phyloP scores from a whole-genome alignment of 2,329 filamentous ascomycete genomes.

The Penicillium palitans region DNA sequence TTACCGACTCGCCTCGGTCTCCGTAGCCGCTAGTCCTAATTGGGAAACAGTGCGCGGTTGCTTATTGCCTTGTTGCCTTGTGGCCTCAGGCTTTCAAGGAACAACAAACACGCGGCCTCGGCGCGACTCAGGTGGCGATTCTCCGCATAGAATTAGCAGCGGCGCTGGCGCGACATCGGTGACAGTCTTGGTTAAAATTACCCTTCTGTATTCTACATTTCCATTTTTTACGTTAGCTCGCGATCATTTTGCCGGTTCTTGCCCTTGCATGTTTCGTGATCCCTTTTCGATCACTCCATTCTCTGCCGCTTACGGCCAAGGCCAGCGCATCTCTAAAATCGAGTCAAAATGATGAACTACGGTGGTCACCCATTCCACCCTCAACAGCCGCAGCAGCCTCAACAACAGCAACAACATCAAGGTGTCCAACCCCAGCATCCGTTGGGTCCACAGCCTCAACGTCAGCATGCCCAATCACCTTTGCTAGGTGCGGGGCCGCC shows the following conservation, averaged over 20 bases:
- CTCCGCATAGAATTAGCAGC: conserved; percentile 11
- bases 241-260: not conserved
- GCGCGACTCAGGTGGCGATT: conserved; percentile 23
- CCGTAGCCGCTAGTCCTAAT: conserved; percentile 28
- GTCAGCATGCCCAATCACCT: conserved; percentile 35
- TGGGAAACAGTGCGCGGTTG: conserved; percentile 5
- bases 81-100: conserved; percentile 19
- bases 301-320: conserved; percentile 20
- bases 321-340: conserved; percentile 13
- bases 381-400: conserved; percentile 27
- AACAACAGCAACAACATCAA: conserved; percentile 26
- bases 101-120: conserved; percentile 28
- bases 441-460: conserved; percentile 22
- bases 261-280: conserved; percentile 19
- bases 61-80: conserved; percentile 14
- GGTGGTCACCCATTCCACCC: conserved; percentile 34
- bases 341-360: conserved; percentile 38
- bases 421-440: conserved; percentile 22
- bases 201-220: not conserved
- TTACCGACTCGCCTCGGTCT: conserved; percentile 23
- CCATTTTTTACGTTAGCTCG: not conserved
- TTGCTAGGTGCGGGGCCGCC: conserved; percentile 28
- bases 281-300: conserved; percentile 7
- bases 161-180: conserved; percentile 16
- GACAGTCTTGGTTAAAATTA: not conserved